A percentile compares a stretch with the other conserved stretches of the same genome.
These are phyloP conservation scores for Erigeron philadelphicus DNA, from an alignment of 140 eudicot species.

Conservation along the genomic window DNA sequence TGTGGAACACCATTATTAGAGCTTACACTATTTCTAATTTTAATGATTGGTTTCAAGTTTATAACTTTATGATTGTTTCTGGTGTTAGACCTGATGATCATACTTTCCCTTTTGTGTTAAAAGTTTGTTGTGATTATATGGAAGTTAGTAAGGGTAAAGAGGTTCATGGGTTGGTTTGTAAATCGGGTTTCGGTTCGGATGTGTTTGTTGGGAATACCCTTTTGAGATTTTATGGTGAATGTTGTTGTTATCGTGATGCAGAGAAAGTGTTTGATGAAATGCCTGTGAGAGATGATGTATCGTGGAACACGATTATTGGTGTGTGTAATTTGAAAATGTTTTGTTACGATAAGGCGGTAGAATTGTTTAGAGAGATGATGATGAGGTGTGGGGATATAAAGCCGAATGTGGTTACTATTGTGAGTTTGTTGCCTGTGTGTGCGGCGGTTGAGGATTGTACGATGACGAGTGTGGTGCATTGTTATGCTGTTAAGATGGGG, in stretches of 20 bases:
- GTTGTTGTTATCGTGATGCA: slow-evolving; percentile 31
- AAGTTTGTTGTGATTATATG: slow-evolving; percentile 43
- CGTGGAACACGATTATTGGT: slow-evolving; percentile 57
- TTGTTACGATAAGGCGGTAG: slow-evolving; percentile 21
- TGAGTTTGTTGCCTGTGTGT: slow-evolving; percentile 56
- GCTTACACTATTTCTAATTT: slow-evolving; percentile 32
- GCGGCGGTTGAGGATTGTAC: slow-evolving; percentile 37
- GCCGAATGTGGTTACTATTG: slow-evolving; percentile 51
- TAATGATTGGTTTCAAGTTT: slow-evolving; percentile 28
- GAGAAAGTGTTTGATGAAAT: slow-evolving; percentile 67
- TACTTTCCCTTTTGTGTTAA: slow-evolving; percentile 60
- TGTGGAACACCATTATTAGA: slow-evolving; percentile 56
- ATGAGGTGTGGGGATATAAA: not conserved
- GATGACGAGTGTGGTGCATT: slow-evolving; percentile 38
- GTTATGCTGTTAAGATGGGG: slow-evolving; percentile 53
- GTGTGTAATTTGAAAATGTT: slow-evolving; percentile 29
- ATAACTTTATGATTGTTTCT: slow-evolving; percentile 43
- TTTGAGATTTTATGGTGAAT: slow-evolving; percentile 51
- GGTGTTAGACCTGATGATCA: slow-evolving; percentile 47
- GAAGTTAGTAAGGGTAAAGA: slow-evolving; percentile 42
- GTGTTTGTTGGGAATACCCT: slow-evolving; percentile 62
- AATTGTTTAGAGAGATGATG: slow-evolving; percentile 53
- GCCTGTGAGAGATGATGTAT: slow-evolving; percentile 48
- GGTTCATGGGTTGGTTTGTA: slow-evolving; percentile 48
- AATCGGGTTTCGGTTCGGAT: slow-evolving; percentile 42